phyloP scores from a whole-genome alignment of 1,139 yeast genomes.

The Zygoascus sp. region DNA sequence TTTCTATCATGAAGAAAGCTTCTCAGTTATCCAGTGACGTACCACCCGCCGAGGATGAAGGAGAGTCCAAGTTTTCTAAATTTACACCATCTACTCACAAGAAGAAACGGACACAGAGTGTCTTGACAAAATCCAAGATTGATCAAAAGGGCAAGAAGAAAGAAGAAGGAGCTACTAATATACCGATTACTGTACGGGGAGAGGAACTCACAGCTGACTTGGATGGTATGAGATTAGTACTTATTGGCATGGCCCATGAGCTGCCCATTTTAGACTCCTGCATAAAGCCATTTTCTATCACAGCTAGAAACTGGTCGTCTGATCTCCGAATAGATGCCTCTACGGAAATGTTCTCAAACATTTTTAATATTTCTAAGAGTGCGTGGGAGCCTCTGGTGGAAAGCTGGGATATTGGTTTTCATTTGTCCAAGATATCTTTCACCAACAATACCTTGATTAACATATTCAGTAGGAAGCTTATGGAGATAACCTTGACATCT shows the following conservation, averaged over 20 bases:
- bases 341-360: slow-evolving; percentile 66
- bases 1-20: slow-evolving; percentile 68
- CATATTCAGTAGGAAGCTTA: slow-evolving; percentile 65
- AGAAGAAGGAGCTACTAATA: neutral
- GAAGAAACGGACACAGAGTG: slow-evolving; percentile 9
- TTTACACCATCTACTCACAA: neutral
- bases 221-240: slow-evolving; percentile 79
- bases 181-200: slow-evolving; percentile 44
- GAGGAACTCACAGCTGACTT: slow-evolving; percentile 68
- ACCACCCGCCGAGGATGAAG: neutral
- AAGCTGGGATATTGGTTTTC: slow-evolving; percentile 78
- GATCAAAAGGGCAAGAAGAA: neutral
- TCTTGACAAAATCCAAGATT: neutral
- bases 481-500: slow-evolving; percentile 79
- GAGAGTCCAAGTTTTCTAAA: neutral
- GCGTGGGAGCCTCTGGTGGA: slow-evolving; percentile 96
- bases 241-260: slow-evolving; percentile 92
- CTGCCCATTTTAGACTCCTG: slow-evolving; percentile 83
- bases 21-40: slow-evolving; percentile 43
- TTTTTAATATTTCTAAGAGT: slow-evolving; percentile 86
- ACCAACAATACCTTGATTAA: slow-evolving; percentile 52
- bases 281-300: slow-evolving; percentile 65
- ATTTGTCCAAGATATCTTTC: slow-evolving; percentile 48
- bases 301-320: slow-evolving; percentile 86
- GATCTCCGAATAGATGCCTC: slow-evolving; percentile 61